Evolutionary conservation across 768 basidiomycete species (phyloP), one percentile per base, ranked within the genome.

Genomic region (Boletus sp.): DNA sequence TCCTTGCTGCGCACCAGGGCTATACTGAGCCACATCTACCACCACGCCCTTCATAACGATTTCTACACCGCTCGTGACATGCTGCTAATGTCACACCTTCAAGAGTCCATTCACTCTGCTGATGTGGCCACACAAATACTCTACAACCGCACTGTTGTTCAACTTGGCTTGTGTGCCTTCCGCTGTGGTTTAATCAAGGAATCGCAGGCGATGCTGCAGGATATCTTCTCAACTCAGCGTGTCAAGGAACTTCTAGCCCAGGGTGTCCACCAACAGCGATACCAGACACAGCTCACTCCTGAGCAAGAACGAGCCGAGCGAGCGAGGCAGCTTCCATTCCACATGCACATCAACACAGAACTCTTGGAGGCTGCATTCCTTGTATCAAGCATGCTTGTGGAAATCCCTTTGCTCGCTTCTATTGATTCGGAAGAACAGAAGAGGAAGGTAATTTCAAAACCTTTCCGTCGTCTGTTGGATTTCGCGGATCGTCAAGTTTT

Each of bases 311-410:
- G 94, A 69, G 87, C 94, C 3, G 97, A 99, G 73, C 92, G 94
- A 63, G 89, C 94, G 62, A 84, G 97, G 35, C 93, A 98, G 65
- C 81, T 99, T 24, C 97, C 97, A 30, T 99, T 98, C 87, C 97
- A 99, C 74, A 91, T 98, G 90, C 97, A 99, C 74, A 94, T 98
- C 75, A 99, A 98, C 77, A 93, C 97, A 14, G 97, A 98, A 74
- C 80, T 99, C 9, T 79, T 98, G 54, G 97, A 98, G 73, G 95
- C 95, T 18, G 97, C 94, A 1, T 99, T 98, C 80, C 81, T 99
- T 42, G 94, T 97, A 17, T 95, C 93, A 15, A 98, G 95, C 76
- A 99, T 99, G 97, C 82, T 99, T 37, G 89, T 98, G 39, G 97
- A 98, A 76, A 94, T 99, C 17, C 97, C 97, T 3, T 76, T 98